Percentiles rank a stretch among this genome's conserved stretches.
Evolutionary conservation across 108 stramenopile species (phyloP).

Genomic region (Cyclotella atomus): DNA sequence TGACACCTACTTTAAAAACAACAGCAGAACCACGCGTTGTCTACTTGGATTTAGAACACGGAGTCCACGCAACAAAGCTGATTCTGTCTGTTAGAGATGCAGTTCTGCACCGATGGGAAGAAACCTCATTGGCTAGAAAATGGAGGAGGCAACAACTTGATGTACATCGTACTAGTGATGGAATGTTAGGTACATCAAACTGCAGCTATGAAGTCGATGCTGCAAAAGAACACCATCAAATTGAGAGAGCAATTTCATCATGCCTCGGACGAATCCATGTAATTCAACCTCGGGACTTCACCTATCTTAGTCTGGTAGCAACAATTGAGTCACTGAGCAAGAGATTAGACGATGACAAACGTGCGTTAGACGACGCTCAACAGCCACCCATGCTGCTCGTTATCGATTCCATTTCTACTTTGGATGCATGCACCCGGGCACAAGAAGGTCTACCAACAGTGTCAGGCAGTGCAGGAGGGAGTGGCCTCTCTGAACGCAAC

Average conservation of each 20-base stretch:
- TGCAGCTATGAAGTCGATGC: slow-evolving; percentile 4
- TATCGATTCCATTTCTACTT: slow-evolving; percentile 49
- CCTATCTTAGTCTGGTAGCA: slow-evolving; percentile 52
- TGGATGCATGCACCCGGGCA: slow-evolving; percentile 43
- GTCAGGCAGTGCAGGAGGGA: slow-evolving; percentile 13
- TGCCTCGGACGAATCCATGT: slow-evolving; percentile 51
- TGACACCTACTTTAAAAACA: background rate
- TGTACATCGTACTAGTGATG: background rate
- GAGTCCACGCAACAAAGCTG: slow-evolving; percentile 39
- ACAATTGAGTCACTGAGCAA: slow-evolving; percentile 43
- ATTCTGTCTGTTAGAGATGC: slow-evolving; percentile 45
- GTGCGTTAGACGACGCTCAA: too few species aligned
- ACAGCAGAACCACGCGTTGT: slow-evolving; percentile 38
- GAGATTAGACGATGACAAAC: slow-evolving; percentile 30
- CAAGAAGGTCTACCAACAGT: slow-evolving; percentile 42
- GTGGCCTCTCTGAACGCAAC: slow-evolving; percentile 48
- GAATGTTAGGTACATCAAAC: background rate
- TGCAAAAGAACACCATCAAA: slow-evolving; percentile 28
- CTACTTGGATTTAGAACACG: slow-evolving; percentile 48
- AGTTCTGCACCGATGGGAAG: slow-evolving; percentile 50
- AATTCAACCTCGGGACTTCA: slow-evolving; percentile 52
- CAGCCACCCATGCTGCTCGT: slow-evolving; percentile 38
- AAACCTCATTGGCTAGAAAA: slow-evolving; percentile 40
- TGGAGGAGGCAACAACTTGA: slow-evolving; percentile 26
- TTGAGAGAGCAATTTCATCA: slow-evolving; percentile 36